Base-by-base conservation (phyloP, 306 rosid genomes). In the Gastrolobium villosum region DNA sequence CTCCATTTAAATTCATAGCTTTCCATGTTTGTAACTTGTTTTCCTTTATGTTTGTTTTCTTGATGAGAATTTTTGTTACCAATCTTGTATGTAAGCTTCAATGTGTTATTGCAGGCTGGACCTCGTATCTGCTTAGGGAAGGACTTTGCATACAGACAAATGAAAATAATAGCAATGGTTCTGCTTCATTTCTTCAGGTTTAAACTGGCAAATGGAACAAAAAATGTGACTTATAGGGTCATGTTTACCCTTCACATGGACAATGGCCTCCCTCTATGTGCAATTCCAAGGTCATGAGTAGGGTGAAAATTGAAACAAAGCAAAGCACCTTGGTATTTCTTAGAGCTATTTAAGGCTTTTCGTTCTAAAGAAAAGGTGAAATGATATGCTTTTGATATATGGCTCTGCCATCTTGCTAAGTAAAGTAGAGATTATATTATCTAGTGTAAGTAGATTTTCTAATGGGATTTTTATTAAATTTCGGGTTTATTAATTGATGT, bases 181-280 rank as follows among this genome's bases (percentile, higher is more conserved):
- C 87, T 91, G 72, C 75, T 91, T 75, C 83, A 10, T 11, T 90
- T 81, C 84, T 93, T 91, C 74, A 82, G 49, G 61, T 89, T 93
- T 81, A 88, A 87, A 73, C 37, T 91, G 72, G 87, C 71, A 4
- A 86, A 87, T 80, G 89, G 78, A 41, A 61, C 82, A 0, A 76
- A 65, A 56, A 75, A 65, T 37, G 80, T 87, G 15, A 84, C 88
- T 50, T 91, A 91, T 3, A 87, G 31, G 77, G 88, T 89, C 73
- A 93, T 86, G 90, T 80, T 93, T 74, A 93, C 98, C 0, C 95
- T 93, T 72, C 98, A 93, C 77, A 81, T 93, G 61, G 87, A 88
- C 28, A 92, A 89, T 53, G 92, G 88, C 1, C 98, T 91, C 41
- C 88, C 86, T 7, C 83, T 91, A 1, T 36, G 11, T 67, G 97